Evolutionary conservation across 2,329 filamentous ascomycete species (phyloP).

Genomic region (Cladosporium oxysporum): DNA sequence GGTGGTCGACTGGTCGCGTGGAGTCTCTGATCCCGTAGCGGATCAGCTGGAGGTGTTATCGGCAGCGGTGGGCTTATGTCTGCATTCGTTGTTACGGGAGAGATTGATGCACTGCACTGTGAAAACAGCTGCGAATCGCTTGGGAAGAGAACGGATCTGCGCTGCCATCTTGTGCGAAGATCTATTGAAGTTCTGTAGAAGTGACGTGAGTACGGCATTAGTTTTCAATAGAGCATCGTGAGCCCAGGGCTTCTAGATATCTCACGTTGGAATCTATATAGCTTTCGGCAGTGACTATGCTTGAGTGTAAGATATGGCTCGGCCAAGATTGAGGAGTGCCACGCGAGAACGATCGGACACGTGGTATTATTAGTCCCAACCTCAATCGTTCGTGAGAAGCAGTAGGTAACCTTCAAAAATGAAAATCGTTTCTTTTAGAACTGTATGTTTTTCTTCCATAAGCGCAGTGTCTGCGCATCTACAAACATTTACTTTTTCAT

Average conservation of each 20-base stretch:
- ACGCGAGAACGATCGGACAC: background rate
- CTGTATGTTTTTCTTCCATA: background rate
- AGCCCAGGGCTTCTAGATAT: background rate
- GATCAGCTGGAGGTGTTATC: background rate
- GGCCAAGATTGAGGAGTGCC: background rate
- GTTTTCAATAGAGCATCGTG: background rate
- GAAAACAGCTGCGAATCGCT: background rate
- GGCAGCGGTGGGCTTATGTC: background rate
- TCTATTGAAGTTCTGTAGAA: background rate
- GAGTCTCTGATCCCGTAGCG: background rate
- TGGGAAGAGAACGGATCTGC: background rate
- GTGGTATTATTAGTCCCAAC: background rate
- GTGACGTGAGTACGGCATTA: background rate
- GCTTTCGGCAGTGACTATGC: background rate
- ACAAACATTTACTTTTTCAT: background rate
- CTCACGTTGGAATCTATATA: background rate
- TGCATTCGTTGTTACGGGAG: background rate
- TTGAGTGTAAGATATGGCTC: background rate
- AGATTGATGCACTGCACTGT: background rate
- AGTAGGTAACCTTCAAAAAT: background rate
- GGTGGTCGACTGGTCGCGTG: background rate
- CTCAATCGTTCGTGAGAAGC: background rate
- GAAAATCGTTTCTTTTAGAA: slow-evolving; percentile 4
- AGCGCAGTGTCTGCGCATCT: background rate
- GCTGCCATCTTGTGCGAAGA: background rate